Percentiles rank a stretch among this genome's conserved stretches.
Evolutionary conservation across 2,329 filamentous ascomycete species (phyloP).

Genomic region (Trichoderma citrinoviride): DNA sequence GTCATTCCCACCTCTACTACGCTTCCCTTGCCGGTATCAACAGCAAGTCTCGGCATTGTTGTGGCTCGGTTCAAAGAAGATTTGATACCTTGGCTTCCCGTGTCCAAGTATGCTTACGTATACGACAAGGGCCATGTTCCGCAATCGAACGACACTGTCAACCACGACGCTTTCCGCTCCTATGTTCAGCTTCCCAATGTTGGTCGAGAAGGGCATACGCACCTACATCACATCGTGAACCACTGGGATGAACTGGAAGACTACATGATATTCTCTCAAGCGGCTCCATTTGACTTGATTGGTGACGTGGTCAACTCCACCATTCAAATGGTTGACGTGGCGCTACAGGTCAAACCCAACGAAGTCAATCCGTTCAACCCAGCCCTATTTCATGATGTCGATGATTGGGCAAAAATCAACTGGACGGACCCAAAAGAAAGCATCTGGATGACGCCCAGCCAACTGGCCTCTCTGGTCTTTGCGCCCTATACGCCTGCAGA

Average conservation of each 20-base stretch:
- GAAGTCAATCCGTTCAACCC: conserved; percentile 12
- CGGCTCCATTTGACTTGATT: conserved; percentile 9
- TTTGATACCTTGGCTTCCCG: conserved; percentile 7
- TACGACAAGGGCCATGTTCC: conserved; percentile 16
- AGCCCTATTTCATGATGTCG: not conserved
- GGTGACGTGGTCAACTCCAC: conserved; percentile 7
- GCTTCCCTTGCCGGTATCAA: not conserved
- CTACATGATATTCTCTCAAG: conserved; percentile 17
- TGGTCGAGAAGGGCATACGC: conserved; percentile 12
- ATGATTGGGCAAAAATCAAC: conserved; percentile 16
- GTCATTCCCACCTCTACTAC: not conserved
- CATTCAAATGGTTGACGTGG: conserved; percentile 5
- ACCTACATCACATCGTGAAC: conserved; percentile 10
- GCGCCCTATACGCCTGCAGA: conserved; percentile 11
- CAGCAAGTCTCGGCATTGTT: conserved; percentile 12
- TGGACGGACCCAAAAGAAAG: conserved; percentile 18
- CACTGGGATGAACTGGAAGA: conserved; percentile 13
- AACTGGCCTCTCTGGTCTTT: not conserved
- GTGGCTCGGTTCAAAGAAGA: conserved; percentile 10
- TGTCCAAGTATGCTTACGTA: conserved; percentile 1
- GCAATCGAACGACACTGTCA: conserved; percentile 10
- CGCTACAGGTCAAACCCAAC: not conserved
- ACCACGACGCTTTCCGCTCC: conserved; percentile 12
- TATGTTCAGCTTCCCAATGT: conserved; percentile 14
- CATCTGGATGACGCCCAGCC: conserved; percentile 12